Percentiles rank a stretch among this genome's conserved stretches.
Evolutionary conservation across 2,329 filamentous ascomycete species (phyloP).

Genomic region (Stachybotrys chartarum): DNA sequence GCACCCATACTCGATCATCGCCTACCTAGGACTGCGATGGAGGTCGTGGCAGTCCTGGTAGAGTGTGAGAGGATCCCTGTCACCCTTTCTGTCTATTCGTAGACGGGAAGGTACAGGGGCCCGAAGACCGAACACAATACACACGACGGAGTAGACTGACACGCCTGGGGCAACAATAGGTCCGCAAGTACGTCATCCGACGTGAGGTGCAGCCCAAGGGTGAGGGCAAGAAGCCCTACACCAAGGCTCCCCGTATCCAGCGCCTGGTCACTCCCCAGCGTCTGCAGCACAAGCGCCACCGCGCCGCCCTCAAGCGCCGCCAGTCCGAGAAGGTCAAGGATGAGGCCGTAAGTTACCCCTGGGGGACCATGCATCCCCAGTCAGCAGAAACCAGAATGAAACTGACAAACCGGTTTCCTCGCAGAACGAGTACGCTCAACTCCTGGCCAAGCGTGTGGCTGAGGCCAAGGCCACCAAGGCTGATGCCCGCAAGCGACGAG

Average conservation of each 20-base stretch:
- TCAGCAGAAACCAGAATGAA: background rate
- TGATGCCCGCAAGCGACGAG: conserved; percentile 93
- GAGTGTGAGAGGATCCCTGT: conserved; percentile 48
- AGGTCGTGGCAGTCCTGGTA: conserved; percentile 40
- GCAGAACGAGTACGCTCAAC: conserved; percentile 92
- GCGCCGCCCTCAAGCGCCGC: conserved; percentile 96
- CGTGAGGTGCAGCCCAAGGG: conserved; percentile 95
- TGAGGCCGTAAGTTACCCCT: conserved; percentile 72
- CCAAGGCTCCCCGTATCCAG: conserved; percentile 99
- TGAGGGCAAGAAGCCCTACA: conserved; percentile 97
- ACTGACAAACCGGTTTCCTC: conserved; percentile 3
- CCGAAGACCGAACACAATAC: background rate
- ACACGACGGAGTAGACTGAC: conserved; percentile 26
- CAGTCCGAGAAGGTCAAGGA: conserved; percentile 96
- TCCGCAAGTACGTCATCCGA: conserved; percentile 99
- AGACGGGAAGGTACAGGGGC: background rate
- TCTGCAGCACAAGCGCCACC: conserved; percentile 99
- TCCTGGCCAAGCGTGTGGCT: conserved; percentile 93
- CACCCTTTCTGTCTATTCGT: background rate
- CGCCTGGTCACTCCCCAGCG: conserved; percentile 98
- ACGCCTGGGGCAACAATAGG: conserved; percentile 44
- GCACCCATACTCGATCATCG: conserved; percentile 55
- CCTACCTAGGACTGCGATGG: conserved; percentile 54
- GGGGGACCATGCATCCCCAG: background rate
- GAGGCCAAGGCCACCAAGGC: conserved; percentile 93